phyloP scores from a whole-genome alignment of 2,329 filamentous ascomycete genomes.

The Neofusicoccum sp. region DNA sequence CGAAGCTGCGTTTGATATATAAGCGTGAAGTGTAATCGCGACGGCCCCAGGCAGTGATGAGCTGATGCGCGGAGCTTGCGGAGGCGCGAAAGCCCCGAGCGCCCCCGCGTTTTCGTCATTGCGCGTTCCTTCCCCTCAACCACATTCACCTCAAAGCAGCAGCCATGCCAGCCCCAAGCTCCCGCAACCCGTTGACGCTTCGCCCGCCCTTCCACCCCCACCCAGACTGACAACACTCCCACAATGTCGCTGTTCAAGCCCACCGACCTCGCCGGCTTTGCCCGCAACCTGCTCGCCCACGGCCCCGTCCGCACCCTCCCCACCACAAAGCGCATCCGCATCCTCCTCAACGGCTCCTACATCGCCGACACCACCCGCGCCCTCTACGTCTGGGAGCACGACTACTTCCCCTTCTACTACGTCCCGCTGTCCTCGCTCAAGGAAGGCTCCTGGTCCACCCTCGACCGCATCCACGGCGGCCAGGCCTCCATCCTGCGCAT shows the following conservation, averaged over 20 bases:
- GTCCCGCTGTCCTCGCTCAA: neutral
- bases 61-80: too few species aligned
- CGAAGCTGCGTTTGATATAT: too few species aligned
- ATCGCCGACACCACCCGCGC: constrained; percentile 35
- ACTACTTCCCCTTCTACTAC: constrained; percentile 35
- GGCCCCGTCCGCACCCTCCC: constrained; percentile 24
- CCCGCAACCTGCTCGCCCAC: constrained; percentile 35
- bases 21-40: too few species aligned
- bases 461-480: neutral
- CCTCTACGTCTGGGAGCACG: constrained; percentile 38
- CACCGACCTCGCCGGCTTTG: constrained; percentile 26
- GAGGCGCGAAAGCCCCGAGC: too few species aligned
- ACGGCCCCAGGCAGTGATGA: too few species aligned
- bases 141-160: too few species aligned
- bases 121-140: too few species aligned
- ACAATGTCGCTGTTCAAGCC: constrained; percentile 45
- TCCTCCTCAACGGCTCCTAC: constrained; percentile 32
- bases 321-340: constrained; percentile 28
- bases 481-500: constrained; percentile 19
- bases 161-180: too few species aligned
- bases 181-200: too few species aligned
- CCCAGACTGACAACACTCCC: too few species aligned
- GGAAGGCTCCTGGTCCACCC: neutral
- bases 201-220: too few species aligned
- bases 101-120: too few species aligned